Base-by-base conservation (phyloP, 2,329 filamentous ascomycete genomes). In the Parastagonospora nodorum region DNA sequence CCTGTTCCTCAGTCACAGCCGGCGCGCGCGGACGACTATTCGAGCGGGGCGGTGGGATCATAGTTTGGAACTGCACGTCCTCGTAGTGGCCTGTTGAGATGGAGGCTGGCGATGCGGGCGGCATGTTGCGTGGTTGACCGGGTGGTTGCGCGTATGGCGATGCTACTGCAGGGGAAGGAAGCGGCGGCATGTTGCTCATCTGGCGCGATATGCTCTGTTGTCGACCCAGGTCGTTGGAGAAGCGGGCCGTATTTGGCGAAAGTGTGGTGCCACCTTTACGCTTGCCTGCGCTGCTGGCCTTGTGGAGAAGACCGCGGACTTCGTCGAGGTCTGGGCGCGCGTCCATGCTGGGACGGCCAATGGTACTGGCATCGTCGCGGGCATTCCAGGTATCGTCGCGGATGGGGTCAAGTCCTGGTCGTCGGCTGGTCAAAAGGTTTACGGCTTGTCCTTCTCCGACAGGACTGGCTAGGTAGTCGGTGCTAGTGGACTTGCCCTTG, bases 301-400 rank as follows among this genome's bases (percentile, higher is more conserved):
- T 76, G 47, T 72, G 72, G 1, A 81, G 63, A 10, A 80, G 52
- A 24, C 75, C 74, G 15, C 75, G 72, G 10, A 81, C 72, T 46
- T 80, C 77, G n/a, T 79, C 76, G 16, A 78, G 53, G 40, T 78
- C 76, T 10, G 75, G 73, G 32, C 73, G 71, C 16, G 52, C 59
- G 45, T 78, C 77, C 45, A 69, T 72, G 53, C 72, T 78, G 8
- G 74, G 69, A 28, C 77, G 74, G 43, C 71, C 69, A 19, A 72
- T 57, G 15, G 70, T 72, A 44, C 66, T 71, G 36, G 60, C 57
- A 43, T 74, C 73, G 47, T 78, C 74, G 39, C 71, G 70, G 16
- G 68, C 62, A n/a, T 69, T 68, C 75, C 74, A 80, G 3, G 74
- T 74, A 14, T 77, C 75, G 30, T 79, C 77, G n/a, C 77, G 75